Evolutionary conservation across 2,329 filamentous ascomycete species (phyloP).

Genomic region (Monilinia polystroma): DNA sequence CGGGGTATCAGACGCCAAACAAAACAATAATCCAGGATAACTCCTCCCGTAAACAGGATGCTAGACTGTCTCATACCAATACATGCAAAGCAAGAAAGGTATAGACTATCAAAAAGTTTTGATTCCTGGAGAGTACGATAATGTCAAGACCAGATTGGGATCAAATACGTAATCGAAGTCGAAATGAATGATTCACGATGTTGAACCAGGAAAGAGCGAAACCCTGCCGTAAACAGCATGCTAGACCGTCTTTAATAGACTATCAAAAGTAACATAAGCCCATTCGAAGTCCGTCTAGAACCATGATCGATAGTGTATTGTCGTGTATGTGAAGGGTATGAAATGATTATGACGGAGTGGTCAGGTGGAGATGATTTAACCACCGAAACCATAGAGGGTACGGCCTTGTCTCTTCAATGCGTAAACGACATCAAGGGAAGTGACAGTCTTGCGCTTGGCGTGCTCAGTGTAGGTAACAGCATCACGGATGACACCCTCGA

Average conservation of each 20-base stretch:
- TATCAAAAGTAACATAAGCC: constrained; percentile 41
- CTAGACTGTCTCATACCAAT: constrained; percentile 39
- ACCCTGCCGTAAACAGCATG: constrained; percentile 43
- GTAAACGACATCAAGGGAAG: constrained; percentile 64
- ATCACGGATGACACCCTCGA: constrained; percentile 74
- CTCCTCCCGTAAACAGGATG: constrained; percentile 42
- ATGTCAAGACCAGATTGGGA: constrained; percentile 32
- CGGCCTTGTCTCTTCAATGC: constrained; percentile 65
- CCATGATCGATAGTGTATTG: constrained; percentile 30
- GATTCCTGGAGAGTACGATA: constrained; percentile 22
- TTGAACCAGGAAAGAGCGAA: constrained; percentile 32
- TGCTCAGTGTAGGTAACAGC: constrained; percentile 53
- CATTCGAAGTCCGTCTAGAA: constrained; percentile 29
- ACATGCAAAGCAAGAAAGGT: background rate
- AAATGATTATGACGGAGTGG: constrained; percentile 45
- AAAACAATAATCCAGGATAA: constrained; percentile 29
- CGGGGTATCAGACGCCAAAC: constrained; percentile 7
- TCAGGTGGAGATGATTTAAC: constrained; percentile 44
- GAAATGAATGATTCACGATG: constrained; percentile 27
- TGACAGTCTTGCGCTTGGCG: constrained; percentile 75
- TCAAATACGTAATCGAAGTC: constrained; percentile 23
- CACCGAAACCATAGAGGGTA: constrained; percentile 68
- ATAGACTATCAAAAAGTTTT: constrained; percentile 42
- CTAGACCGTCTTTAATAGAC: constrained; percentile 41
- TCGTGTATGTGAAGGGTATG: constrained; percentile 50